Conservation (phyloP, 768 basidiomycete genomes). For the Termitomyces sp. region DNA sequence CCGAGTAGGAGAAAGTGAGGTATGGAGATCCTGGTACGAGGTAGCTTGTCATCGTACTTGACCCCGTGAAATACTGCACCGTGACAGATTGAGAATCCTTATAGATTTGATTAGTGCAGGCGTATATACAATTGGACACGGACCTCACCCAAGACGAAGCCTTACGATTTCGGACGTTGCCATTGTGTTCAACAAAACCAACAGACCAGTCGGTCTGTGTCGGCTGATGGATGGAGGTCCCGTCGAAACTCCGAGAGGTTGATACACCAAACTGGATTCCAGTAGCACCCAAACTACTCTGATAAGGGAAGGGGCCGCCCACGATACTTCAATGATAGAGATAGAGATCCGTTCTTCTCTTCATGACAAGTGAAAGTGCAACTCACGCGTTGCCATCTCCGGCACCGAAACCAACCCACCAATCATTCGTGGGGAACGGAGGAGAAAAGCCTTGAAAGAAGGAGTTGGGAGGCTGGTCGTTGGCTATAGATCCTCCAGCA, state of each 20-base stretch:
- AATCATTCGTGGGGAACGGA: slow-evolving; percentile 32
- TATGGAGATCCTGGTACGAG: slow-evolving; percentile 33
- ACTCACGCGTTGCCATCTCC: slow-evolving; percentile 23
- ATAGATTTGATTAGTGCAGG: neutral
- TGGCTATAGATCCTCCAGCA: slow-evolving; percentile 25
- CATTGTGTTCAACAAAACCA: slow-evolving; percentile 29
- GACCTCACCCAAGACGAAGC: slow-evolving; percentile 27
- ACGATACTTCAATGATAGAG: slow-evolving; percentile 20
- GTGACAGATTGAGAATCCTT: slow-evolving; percentile 33
- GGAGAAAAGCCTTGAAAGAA: slow-evolving; percentile 32
- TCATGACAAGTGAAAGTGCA: neutral
- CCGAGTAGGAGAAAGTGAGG: slow-evolving; percentile 28
- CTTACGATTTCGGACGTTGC: slow-evolving; percentile 28
- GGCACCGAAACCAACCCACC: slow-evolving; percentile 33
- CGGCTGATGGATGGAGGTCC: slow-evolving; percentile 29
- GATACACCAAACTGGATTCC: slow-evolving; percentile 31
- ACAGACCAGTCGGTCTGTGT: slow-evolving; percentile 30
- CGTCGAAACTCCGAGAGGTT: slow-evolving; percentile 27
- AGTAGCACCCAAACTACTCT: slow-evolving; percentile 23
- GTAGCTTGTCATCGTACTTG: slow-evolving; percentile 29
- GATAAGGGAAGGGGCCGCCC: slow-evolving; percentile 31
- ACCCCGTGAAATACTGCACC: slow-evolving; percentile 29
- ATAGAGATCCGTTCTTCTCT: no score
- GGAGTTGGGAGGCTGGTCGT: slow-evolving; percentile 26
- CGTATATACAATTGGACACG: neutral